phyloP scores from a whole-genome alignment of 768 basidiomycete species.

The Pleurotus giganteus region DNA sequence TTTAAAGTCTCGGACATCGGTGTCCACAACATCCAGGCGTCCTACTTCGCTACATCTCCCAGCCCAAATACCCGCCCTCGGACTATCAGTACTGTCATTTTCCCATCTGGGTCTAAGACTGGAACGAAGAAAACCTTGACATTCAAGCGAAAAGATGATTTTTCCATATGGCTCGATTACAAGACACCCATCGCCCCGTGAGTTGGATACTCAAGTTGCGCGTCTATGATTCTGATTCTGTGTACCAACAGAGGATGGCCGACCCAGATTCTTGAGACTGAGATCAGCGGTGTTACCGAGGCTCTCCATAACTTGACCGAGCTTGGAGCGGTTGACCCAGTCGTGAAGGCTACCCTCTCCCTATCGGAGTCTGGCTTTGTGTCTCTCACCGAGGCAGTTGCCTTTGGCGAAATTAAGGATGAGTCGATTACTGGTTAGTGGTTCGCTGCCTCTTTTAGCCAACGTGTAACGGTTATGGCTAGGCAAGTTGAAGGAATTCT shows the following conservation, averaged over 20 bases:
- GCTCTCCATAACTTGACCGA: constrained; percentile 84
- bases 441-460: not conserved
- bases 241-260: constrained; percentile 57
- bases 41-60: constrained; percentile 66
- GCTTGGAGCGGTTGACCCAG: constrained; percentile 74
- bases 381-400: constrained; percentile 74
- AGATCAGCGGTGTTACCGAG: constrained; percentile 69
- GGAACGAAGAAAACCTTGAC: constrained; percentile 85
- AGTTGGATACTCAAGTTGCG: constrained; percentile 24
- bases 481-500: constrained; percentile 89
- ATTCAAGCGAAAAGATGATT: constrained; percentile 83
- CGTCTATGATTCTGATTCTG: constrained; percentile 8
- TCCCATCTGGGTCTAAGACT: constrained; percentile 72
- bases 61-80: constrained; percentile 49
- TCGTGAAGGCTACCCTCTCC: constrained; percentile 81
- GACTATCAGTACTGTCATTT: constrained; percentile 73
- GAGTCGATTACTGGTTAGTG: constrained; percentile 69
- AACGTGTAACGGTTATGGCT: constrained; percentile 11
- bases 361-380: constrained; percentile 88
- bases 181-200: constrained; percentile 61
- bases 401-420: constrained; percentile 79
- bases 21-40: constrained; percentile 74
- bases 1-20: constrained; percentile 79
- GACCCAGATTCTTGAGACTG: constrained; percentile 68
- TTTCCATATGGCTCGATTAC: constrained; percentile 77